These are phyloP conservation scores for Hymenoscyphus scutula DNA, from an alignment of 2,329 filamentous ascomycete species.

Conservation along the genomic window DNA sequence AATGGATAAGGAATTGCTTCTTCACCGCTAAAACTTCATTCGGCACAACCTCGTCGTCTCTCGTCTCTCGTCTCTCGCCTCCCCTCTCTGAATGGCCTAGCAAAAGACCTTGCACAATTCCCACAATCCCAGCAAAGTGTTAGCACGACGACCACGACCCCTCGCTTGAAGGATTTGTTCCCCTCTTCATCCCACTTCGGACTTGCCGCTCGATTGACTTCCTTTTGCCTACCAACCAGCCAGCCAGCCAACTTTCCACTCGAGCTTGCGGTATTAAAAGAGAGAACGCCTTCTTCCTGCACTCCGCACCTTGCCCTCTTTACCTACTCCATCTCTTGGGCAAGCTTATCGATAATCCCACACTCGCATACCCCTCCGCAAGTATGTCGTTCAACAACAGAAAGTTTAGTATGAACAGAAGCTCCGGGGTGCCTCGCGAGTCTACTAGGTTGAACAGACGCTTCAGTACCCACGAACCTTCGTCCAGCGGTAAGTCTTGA, in stretches of 20 bases:
- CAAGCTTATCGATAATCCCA: neutral
- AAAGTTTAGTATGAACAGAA: constrained; percentile 67
- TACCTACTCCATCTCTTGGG: neutral
- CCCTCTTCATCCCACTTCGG: constrained; percentile 4
- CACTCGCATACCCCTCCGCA: constrained; percentile 1
- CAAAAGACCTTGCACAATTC: neutral
- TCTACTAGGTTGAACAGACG: constrained; percentile 43
- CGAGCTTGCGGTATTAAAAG: constrained; percentile 1
- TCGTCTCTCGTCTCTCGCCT: too few relatives aligned
- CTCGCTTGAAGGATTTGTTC: neutral
- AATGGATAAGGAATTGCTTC: constrained; percentile 12
- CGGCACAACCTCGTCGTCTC: constrained; percentile 3
- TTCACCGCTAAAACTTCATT: constrained; percentile 9
- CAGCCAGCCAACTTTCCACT: neutral
- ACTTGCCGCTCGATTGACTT: neutral
- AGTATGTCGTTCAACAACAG: constrained; percentile 48
- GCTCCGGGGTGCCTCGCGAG: constrained; percentile 59
- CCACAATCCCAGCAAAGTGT: neutral
- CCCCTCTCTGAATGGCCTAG: too few relatives aligned
- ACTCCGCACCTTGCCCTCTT: neutral
- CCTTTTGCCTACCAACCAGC: neutral
- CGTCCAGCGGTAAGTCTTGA: constrained; percentile 49
- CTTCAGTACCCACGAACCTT: constrained; percentile 59
- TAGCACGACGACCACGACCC: constrained; percentile 1
- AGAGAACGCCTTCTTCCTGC: neutral